A percentile compares a stretch with the other conserved stretches of the same genome.
These are phyloP conservation scores for Gloeostereum incarnatum DNA, from an alignment of 768 basidiomycete species.

Conservation along the genomic window DNA sequence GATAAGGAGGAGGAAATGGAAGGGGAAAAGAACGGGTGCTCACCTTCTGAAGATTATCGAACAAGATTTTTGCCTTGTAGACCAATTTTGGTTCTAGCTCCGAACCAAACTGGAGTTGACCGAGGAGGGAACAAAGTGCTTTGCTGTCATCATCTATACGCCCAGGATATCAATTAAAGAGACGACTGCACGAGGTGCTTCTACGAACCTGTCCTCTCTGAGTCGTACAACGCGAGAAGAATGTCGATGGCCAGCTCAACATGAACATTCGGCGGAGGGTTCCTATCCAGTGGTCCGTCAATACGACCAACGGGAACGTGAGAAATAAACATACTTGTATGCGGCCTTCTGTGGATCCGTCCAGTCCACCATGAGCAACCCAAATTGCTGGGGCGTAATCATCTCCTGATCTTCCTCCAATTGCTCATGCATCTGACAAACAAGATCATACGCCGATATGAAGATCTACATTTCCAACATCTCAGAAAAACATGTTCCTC, in stretches of 20 bases:
- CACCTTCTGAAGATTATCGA: slow-evolving; percentile 44
- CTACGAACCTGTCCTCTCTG: slow-evolving; percentile 33
- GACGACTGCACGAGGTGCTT: no score
- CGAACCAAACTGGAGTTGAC: slow-evolving; percentile 44
- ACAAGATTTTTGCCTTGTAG: slow-evolving; percentile 36
- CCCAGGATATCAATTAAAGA: background rate
- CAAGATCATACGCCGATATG: slow-evolving; percentile 54
- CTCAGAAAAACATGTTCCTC: background rate
- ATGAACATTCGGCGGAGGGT: slow-evolving; percentile 27
- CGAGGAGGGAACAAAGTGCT: slow-evolving; percentile 51
- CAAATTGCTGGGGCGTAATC: slow-evolving; percentile 65
- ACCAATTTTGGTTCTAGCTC: slow-evolving; percentile 26
- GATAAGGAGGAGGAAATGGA: slow-evolving; percentile 1
- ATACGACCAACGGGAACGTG: background rate
- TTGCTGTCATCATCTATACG: slow-evolving; percentile 51
- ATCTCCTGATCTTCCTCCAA: slow-evolving; percentile 68
- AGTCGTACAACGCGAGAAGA: slow-evolving; percentile 36
- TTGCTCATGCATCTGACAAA: slow-evolving; percentile 47
- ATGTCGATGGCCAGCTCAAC: slow-evolving; percentile 52
- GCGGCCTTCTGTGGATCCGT: slow-evolving; percentile 72
- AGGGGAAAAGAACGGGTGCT: slow-evolving; percentile 2
- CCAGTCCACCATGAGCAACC: slow-evolving; percentile 81
- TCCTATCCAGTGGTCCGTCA: background rate
- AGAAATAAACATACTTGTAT: slow-evolving; percentile 22
- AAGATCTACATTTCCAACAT: slow-evolving; percentile 45